Percentiles rank a stretch among this genome's conserved stretches.
These are phyloP conservation scores for Podosphaera fusca DNA, from an alignment of 2,329 filamentous ascomycete genomes.

Conservation along the genomic window DNA sequence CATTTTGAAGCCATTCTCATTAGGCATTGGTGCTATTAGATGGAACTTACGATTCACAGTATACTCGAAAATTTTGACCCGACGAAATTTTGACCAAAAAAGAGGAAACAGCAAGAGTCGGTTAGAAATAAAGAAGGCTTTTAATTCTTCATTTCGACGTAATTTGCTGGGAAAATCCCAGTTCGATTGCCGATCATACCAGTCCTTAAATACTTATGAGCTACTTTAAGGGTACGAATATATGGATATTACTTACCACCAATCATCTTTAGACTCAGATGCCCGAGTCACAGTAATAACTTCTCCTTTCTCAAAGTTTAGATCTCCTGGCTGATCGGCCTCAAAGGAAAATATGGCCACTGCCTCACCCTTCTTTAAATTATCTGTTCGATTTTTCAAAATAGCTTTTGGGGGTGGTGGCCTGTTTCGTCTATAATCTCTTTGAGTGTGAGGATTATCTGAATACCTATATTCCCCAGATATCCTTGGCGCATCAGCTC, in stretches of 20 bases:
- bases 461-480: conserved; percentile 26
- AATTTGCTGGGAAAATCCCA: conserved; percentile 81
- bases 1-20: no score
- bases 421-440: conserved; percentile 31
- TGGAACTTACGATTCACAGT: no score
- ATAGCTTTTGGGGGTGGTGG: conserved; percentile 79
- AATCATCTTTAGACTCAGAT: conserved; percentile 83
- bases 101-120: background rate
- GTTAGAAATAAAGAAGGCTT: background rate
- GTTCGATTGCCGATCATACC: conserved; percentile 65
- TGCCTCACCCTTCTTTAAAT: conserved; percentile 52
- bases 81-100: background rate
- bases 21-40: no score
- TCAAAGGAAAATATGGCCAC: conserved; percentile 88
- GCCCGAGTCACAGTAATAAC: conserved; percentile 86
- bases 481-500: background rate
- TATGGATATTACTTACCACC: conserved; percentile 41
- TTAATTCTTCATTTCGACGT: conserved; percentile 41
- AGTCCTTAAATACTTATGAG: conserved; percentile 33
- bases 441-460: conserved; percentile 22
- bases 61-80: background rate
- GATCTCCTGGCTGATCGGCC: conserved; percentile 72
- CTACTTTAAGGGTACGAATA: background rate
- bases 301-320: conserved; percentile 94
- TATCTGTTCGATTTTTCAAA: conserved; percentile 36